A percentile compares a stretch with the other conserved stretches of the same genome.
phyloP scores from a whole-genome alignment of 2,329 filamentous ascomycete species.

The Talaromyces sp. region DNA sequence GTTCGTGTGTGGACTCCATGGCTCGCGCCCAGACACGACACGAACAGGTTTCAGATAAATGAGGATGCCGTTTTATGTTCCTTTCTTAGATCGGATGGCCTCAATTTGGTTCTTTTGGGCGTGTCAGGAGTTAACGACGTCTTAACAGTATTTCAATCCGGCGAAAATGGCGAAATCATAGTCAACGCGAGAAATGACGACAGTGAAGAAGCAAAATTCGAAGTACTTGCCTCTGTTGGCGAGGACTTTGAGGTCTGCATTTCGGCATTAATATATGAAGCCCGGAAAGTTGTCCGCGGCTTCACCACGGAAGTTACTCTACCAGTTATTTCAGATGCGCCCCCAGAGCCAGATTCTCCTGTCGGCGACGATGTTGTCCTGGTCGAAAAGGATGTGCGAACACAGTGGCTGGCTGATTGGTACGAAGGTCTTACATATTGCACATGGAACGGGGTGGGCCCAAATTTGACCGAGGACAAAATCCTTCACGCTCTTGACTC shows the following conservation, averaged over 20 bases:
- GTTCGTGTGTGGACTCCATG: conserved; percentile 77
- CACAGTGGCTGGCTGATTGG: conserved; percentile 75
- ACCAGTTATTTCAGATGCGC: conserved; percentile 13
- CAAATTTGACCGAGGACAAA: conserved; percentile 73
- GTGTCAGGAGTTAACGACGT: conserved; percentile 70
- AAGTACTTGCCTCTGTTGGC: conserved; percentile 66
- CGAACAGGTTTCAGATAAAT: conserved; percentile 59
- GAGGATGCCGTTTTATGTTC: conserved; percentile 75
- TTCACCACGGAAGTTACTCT: conserved; percentile 17
- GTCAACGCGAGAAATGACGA: conserved; percentile 70
- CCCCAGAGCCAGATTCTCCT: conserved; percentile 24
- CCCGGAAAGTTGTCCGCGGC: conserved; percentile 57
- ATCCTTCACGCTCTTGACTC: conserved; percentile 69
- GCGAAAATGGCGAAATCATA: conserved; percentile 59
- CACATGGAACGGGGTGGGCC: conserved; percentile 92
- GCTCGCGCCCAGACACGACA: conserved; percentile 84
- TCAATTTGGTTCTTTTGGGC: conserved; percentile 71
- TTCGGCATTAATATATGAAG: conserved; percentile 80
- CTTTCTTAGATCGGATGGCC: conserved; percentile 67
- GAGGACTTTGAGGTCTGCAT: conserved; percentile 69
- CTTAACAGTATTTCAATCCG: conserved; percentile 63
- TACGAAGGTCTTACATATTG: conserved; percentile 92
- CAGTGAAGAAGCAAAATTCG: conserved; percentile 48
- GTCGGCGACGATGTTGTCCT: conserved; percentile 36
- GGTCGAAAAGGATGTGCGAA: conserved; percentile 37